These are phyloP conservation scores for Dimargaris cristalligena DNA, from an alignment of 192 early-diverging fungal species.

Conservation along the genomic window DNA sequence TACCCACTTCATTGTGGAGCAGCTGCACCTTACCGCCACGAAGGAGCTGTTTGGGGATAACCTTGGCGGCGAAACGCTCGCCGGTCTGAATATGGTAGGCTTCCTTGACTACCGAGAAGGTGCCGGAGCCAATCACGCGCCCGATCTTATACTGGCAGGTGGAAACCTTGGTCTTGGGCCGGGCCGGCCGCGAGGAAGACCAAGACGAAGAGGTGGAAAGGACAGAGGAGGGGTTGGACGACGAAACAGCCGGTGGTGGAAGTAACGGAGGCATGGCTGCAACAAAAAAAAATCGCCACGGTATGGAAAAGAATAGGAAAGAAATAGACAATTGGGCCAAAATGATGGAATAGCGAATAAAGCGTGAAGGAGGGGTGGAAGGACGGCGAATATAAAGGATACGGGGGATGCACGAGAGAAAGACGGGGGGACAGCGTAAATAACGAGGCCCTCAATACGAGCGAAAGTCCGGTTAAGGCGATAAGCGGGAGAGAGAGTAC, in stretches of 20 bases:
- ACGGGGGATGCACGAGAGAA: no score
- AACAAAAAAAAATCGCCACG: no score
- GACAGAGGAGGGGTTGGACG: neutral
- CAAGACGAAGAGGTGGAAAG: neutral
- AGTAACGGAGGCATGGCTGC: no score
- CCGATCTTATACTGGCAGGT: slow-evolving; percentile 28
- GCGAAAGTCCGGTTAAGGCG: no score
- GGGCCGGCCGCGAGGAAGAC: neutral
- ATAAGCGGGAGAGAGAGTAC: no score
- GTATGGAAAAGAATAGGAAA: no score
- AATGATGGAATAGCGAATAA: no score
- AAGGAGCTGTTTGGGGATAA: slow-evolving; percentile 63
- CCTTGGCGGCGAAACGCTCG: slow-evolving; percentile 57
- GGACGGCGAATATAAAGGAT: no score
- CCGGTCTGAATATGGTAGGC: slow-evolving; percentile 41
- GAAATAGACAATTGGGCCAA: no score
- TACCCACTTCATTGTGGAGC: slow-evolving; percentile 56
- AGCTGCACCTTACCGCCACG: slow-evolving; percentile 44
- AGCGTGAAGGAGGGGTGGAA: no score
- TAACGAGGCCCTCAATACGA: no score
- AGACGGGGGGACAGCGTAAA: no score
- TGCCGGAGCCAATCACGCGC: slow-evolving; percentile 19
- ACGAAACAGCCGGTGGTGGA: neutral
- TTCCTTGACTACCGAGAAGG: slow-evolving; percentile 27
- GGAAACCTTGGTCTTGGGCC: neutral